phyloP scores from a whole-genome alignment of 1,284 basidiomycete species.

The Naganishia cerealis region DNA sequence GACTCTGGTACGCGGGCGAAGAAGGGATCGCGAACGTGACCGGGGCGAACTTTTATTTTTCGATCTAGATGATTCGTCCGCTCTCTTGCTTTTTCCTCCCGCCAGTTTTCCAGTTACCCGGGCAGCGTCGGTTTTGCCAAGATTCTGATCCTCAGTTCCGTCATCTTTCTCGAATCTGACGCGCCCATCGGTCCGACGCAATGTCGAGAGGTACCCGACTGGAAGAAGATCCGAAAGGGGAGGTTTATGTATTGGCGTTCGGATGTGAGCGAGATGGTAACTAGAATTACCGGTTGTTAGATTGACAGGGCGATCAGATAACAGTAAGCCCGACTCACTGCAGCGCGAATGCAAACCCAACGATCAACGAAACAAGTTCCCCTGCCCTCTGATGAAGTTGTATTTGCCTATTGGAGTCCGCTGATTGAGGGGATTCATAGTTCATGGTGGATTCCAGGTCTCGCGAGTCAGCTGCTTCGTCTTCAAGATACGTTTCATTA shows the following conservation, averaged over 20 bases:
- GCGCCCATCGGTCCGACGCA: conserved; percentile 13
- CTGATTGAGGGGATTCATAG: not conserved
- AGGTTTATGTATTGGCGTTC: conserved; percentile 47
- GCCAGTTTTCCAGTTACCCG: not conserved
- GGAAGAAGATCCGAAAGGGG: conserved; percentile 44
- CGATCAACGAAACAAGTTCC: conserved; percentile 48
- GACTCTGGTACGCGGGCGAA: conserved; percentile 18
- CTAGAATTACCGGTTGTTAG: conserved; percentile 33
- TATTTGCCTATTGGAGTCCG: not conserved
- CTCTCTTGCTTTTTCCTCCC: not conserved
- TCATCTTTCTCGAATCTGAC: conserved; percentile 19
- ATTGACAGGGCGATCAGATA: not conserved
- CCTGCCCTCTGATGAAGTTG: conserved; percentile 37
- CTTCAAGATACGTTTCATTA: not conserved
- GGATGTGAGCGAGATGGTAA: conserved; percentile 48
- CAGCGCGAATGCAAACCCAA: conserved; percentile 51
- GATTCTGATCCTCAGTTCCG: not conserved
- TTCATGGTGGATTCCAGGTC: not conserved
- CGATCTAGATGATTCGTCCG: not conserved
- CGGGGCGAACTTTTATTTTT: conserved; percentile 18
- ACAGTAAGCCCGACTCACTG: conserved; percentile 40
- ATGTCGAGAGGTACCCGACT: conserved; percentile 9
- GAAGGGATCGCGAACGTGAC: not conserved
- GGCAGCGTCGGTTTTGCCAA: not conserved
- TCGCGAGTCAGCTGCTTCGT: not conserved